Evolutionary conservation across 2,329 filamentous ascomycete species (phyloP).

Genomic region (Colletotrichum aenigma): DNA sequence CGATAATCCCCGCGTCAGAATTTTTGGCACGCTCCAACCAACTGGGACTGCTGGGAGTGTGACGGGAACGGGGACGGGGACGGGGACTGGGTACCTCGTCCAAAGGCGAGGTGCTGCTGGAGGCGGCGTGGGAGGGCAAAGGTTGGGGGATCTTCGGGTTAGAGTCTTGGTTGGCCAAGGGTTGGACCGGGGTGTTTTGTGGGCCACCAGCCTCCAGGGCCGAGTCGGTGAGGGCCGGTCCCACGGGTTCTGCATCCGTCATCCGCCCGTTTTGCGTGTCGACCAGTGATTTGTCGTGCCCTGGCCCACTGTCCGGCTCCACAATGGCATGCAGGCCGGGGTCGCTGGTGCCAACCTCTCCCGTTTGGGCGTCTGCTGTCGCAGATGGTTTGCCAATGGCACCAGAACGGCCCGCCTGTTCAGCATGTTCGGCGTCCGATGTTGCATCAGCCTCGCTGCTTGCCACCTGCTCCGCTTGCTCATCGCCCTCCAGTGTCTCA

Average conservation of each 20-base stretch:
- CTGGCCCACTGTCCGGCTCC: not conserved
- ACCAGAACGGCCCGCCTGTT: slow-evolving; percentile 10
- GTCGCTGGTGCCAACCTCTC: not conserved
- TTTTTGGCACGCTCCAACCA: slow-evolving; percentile 9
- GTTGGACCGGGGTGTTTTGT: slow-evolving; percentile 13
- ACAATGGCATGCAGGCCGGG: slow-evolving; percentile 18
- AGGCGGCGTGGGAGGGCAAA: not conserved
- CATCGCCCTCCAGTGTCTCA: slow-evolving; percentile 5
- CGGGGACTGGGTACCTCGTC: not conserved
- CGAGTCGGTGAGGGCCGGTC: slow-evolving; percentile 23
- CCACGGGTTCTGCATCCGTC: slow-evolving; percentile 21
- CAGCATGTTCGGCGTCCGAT: not conserved
- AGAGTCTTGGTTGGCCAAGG: slow-evolving; percentile 20
- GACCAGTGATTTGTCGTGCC: slow-evolving; percentile 17
- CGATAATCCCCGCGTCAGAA: slow-evolving; percentile 17
- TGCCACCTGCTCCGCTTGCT: slow-evolving; percentile 3
- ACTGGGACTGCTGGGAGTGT: not conserved
- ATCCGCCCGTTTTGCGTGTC: slow-evolving; percentile 20
- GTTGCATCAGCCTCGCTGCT: slow-evolving; percentile 16
- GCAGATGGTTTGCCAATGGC: slow-evolving; percentile 11
- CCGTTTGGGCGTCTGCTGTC: not conserved
- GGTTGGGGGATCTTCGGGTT: slow-evolving; percentile 22
- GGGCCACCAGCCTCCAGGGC: slow-evolving; percentile 18
- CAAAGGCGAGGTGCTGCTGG: not conserved
- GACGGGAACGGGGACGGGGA: not conserved